Percentiles rank a stretch among this genome's conserved stretches.
These are phyloP conservation scores for Alternaria dauci DNA, from an alignment of 2,329 filamentous ascomycete species.

Conservation along the genomic window DNA sequence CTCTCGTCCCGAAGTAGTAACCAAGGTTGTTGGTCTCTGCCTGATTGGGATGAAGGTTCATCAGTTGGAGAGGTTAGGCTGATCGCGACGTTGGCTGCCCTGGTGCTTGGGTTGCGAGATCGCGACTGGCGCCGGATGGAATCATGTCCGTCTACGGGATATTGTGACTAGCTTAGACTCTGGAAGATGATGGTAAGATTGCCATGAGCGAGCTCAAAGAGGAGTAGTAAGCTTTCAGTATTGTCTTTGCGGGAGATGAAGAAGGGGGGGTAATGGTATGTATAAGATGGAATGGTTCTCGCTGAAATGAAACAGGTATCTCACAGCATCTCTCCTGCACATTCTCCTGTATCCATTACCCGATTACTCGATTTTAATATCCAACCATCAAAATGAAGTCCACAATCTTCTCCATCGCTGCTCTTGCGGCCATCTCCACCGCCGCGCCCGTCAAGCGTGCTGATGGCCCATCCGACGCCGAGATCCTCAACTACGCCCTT, in stretches of 20 bases:
- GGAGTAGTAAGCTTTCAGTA: constrained; percentile 5
- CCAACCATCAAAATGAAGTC: constrained; percentile 27
- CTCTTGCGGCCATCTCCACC: constrained; percentile 22
- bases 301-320: not conserved
- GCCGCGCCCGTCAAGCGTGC: constrained; percentile 40
- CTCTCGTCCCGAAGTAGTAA: not conserved
- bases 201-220: not conserved
- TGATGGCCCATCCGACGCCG: constrained; percentile 30
- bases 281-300: not conserved
- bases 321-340: constrained; percentile 2
- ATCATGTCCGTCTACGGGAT: constrained; percentile 4
- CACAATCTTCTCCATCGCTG: constrained; percentile 18
- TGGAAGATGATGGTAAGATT: not conserved
- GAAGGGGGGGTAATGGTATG: not conserved
- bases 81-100: not conserved
- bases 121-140: constrained; percentile 1
- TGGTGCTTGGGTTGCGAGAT: constrained; percentile 3
- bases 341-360: constrained; percentile 3
- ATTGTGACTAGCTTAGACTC: not conserved
- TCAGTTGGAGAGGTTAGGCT: constrained; percentile 2
- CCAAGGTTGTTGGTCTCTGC: not conserved
- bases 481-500: constrained; percentile 56
- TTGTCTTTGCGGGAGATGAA: not conserved
- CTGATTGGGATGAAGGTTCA: not conserved
- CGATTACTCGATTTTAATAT: not conserved